Evolutionary conservation across 2,329 filamentous ascomycete species (phyloP), one percentile per base, ranked within the genome.

Genomic region (Aspergillus tanneri): DNA sequence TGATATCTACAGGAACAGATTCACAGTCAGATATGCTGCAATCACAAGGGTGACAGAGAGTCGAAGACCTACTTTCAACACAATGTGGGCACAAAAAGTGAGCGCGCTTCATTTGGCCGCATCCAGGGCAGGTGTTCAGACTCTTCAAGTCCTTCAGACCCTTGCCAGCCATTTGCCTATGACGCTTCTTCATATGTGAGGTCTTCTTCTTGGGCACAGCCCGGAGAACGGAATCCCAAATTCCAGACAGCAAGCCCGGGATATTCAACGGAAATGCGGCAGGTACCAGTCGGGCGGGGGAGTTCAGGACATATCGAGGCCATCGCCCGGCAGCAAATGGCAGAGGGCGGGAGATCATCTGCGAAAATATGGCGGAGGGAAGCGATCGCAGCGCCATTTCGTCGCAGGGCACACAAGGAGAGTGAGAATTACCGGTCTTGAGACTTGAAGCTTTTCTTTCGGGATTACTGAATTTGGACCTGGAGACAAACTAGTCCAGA

Each of bases 181-280:
- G 86, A 60, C 93, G 82, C 79, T 90, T 96, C 77, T 93, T 96
- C 77, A 89, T 89, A 71, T 99, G 90, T 34, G 92, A 96, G 25
- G 90, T 95, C 82, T 97, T 99, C 77, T 96, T 97, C 81, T 99
- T 99, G 4, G 93, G 93, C 12, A 97, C 93, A 1, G 93, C 93
- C 57, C 85, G 85, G 58, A 99, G 78, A 37, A 99, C 82, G 5
- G 88, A 90, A 59, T 96, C 92, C 92, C 92, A 97, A 62, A 99
- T 84, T 54, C 87, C 88, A 47, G 82, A 84, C 18, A 96, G 73
- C n/a, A 90, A 66, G 4, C 80, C 80, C 5, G 87, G 85, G 43
- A 91, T 76, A 41, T 76, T 82, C 57, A 83, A 69, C 19, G 72
- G 78, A 56, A 88, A 75, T 30, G 76, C 72, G 10, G 80, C 75